Evolutionary conservation across 768 basidiomycete species (phyloP).

Genomic region (Lyophyllum semitale): DNA sequence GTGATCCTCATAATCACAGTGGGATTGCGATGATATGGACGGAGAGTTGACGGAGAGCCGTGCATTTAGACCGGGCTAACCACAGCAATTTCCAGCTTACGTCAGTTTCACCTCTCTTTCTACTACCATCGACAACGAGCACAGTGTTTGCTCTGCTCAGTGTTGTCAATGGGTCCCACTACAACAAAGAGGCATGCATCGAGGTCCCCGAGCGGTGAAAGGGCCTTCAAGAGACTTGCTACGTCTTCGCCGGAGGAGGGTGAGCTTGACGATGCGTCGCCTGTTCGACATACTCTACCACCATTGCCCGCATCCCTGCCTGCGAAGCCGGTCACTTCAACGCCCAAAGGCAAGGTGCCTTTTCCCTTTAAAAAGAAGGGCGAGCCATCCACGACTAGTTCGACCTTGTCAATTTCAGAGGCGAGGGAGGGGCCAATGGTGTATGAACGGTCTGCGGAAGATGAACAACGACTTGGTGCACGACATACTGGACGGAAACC

Average conservation of each 20-base stretch:
- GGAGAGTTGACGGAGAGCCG: background rate
- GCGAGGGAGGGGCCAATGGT: slow-evolving; percentile 26
- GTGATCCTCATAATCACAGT: background rate
- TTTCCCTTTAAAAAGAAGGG: slow-evolving; percentile 75
- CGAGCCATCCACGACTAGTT: slow-evolving; percentile 22
- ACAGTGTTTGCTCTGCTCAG: slow-evolving; percentile 6
- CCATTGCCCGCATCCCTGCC: slow-evolving; percentile 31
- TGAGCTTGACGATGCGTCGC: slow-evolving; percentile 65
- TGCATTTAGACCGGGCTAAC: background rate
- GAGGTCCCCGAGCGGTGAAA: slow-evolving; percentile 46
- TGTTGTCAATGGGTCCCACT: slow-evolving; percentile 23
- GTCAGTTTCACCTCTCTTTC: slow-evolving; percentile 18
- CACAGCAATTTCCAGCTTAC: slow-evolving; percentile 14
- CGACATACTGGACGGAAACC: slow-evolving; percentile 37
- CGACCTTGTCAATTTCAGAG: slow-evolving; percentile 12
- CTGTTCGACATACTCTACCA: slow-evolving; percentile 20
- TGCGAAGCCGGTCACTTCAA: slow-evolving; percentile 30
- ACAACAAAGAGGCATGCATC: slow-evolving; percentile 62
- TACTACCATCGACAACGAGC: slow-evolving; percentile 15
- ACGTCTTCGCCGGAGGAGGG: slow-evolving; percentile 82
- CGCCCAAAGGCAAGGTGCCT: slow-evolving; percentile 51
- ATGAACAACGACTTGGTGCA: slow-evolving; percentile 35
- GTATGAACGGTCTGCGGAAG: slow-evolving; percentile 45
- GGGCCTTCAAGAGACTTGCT: slow-evolving; percentile 55
- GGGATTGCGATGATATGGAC: background rate